These are phyloP conservation scores for Lactarius akahatsu DNA, from an alignment of 768 basidiomycete genomes.

Conservation along the genomic window DNA sequence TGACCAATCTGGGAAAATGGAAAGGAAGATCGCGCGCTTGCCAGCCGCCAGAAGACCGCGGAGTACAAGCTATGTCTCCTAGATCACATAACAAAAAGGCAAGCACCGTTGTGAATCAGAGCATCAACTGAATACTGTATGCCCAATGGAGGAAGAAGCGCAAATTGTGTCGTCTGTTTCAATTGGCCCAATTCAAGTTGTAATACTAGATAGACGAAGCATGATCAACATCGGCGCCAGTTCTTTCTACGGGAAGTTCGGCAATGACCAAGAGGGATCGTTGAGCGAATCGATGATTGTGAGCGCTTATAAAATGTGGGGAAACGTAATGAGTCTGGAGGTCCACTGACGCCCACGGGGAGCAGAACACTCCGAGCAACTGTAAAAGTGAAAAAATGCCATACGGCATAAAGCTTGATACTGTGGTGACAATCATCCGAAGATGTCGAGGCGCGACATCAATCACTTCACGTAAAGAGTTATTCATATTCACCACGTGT, in stretches of 20 bases:
- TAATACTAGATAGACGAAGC: conserved; percentile 14
- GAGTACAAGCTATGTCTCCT: not conserved
- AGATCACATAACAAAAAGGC: conserved; percentile 43
- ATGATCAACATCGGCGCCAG: conserved; percentile 17
- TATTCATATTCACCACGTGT: conserved; percentile 18
- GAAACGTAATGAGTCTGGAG: conserved; percentile 7
- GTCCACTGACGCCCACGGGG: conserved; percentile 4
- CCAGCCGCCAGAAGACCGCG: not conserved
- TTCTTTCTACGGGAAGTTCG: conserved; percentile 10
- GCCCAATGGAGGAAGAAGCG: conserved; percentile 50
- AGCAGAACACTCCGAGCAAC: conserved; percentile 1
- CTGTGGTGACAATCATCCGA: conserved; percentile 6
- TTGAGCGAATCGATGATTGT: not conserved
- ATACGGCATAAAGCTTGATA: conserved; percentile 14
- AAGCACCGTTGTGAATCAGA: conserved; percentile 61
- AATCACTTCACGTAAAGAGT: conserved; percentile 9
- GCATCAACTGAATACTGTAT: conserved; percentile 35
- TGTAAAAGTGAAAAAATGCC: not conserved
- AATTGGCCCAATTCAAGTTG: conserved; percentile 36
- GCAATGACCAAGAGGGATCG: conserved; percentile 1
- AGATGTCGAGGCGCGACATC: not conserved
- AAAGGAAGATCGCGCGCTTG: conserved; percentile 8
- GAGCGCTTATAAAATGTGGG: conserved; percentile 6
- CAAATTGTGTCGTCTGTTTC: conserved; percentile 44
- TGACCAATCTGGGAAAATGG: not conserved